Evolutionary conservation across 352 stramenopile genomes (phyloP).

Genomic region (Phytophthora brassicae): DNA sequence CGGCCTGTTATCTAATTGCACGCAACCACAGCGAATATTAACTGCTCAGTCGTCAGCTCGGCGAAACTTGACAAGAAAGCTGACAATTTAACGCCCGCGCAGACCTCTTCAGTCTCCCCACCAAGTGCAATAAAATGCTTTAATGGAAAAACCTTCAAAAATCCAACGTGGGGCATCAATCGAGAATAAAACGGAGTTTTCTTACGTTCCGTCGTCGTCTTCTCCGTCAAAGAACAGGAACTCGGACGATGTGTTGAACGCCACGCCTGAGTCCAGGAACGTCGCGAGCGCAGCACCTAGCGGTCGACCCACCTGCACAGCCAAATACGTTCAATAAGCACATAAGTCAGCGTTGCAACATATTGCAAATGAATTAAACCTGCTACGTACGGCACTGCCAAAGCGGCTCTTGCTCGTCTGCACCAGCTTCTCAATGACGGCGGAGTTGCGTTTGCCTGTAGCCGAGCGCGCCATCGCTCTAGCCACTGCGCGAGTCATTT

Average conservation of each 20-base stretch:
- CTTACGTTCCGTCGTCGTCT: constrained; percentile 83
- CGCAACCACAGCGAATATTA: constrained; percentile 59
- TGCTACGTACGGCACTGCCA: constrained; percentile 53
- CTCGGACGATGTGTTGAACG: constrained; percentile 59
- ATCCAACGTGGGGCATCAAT: background rate
- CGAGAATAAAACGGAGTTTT: constrained; percentile 9
- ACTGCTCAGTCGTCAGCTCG: constrained; percentile 80
- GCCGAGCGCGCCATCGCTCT: constrained; percentile 65
- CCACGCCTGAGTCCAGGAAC: constrained; percentile 52
- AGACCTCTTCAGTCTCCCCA: constrained; percentile 5
- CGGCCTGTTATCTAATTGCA: constrained; percentile 63
- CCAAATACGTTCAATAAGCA: constrained; percentile 8
- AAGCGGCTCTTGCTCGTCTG: constrained; percentile 68
- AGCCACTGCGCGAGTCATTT: constrained; percentile 62
- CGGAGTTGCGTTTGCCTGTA: constrained; percentile 43
- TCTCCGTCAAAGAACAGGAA: constrained; percentile 81
- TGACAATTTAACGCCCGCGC: constrained; percentile 14
- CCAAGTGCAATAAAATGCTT: background rate
- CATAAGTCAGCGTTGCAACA: background rate
- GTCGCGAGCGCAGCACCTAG: constrained; percentile 47
- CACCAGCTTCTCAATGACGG: constrained; percentile 60
- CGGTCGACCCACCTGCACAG: constrained; percentile 47
- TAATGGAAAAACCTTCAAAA: constrained; percentile 8
- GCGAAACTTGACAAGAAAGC: constrained; percentile 7
- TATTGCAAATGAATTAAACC: background rate